phyloP scores from a whole-genome alignment of 371 early-diverging fungal species.

The Lichtheimia ornata region DNA sequence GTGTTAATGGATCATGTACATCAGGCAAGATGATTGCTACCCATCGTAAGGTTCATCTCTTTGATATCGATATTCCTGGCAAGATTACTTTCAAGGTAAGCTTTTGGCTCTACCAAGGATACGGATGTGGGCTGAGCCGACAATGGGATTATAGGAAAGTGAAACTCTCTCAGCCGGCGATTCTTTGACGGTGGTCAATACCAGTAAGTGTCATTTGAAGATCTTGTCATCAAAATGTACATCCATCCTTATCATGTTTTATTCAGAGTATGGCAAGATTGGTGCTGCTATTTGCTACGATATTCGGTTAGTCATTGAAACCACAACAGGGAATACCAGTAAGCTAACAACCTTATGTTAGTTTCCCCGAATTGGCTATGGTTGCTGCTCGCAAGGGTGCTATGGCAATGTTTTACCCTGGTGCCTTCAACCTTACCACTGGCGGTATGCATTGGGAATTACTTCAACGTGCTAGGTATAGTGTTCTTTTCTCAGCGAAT shows the following conservation, averaged over 20 bases:
- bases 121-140: too few species aligned
- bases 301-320: conserved; percentile 50
- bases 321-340: background rate
- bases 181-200: conserved; percentile 74
- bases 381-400: conserved; percentile 89
- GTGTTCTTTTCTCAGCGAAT: background rate
- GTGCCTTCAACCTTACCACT: conserved; percentile 94
- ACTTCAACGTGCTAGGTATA: conserved; percentile 83
- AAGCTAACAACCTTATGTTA: background rate
- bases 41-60: conserved; percentile 88
- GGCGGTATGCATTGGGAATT: conserved; percentile 96
- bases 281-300: conserved; percentile 97
- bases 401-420: conserved; percentile 95
- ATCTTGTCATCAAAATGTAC: conserved; percentile 5
- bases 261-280: conserved; percentile 75
- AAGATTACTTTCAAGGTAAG: conserved; percentile 80
- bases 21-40: conserved; percentile 57
- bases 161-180: conserved; percentile 81
- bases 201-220: conserved; percentile 51
- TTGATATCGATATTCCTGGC: conserved; percentile 95
- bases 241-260: background rate
- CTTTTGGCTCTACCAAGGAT: too few species aligned
- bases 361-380: conserved; percentile 95
- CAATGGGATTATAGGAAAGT: conserved; percentile 62
- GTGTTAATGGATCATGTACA: background rate